These are phyloP conservation scores for Boletus semigastroideus DNA, from an alignment of 1,284 basidiomycete genomes.

Conservation along the genomic window DNA sequence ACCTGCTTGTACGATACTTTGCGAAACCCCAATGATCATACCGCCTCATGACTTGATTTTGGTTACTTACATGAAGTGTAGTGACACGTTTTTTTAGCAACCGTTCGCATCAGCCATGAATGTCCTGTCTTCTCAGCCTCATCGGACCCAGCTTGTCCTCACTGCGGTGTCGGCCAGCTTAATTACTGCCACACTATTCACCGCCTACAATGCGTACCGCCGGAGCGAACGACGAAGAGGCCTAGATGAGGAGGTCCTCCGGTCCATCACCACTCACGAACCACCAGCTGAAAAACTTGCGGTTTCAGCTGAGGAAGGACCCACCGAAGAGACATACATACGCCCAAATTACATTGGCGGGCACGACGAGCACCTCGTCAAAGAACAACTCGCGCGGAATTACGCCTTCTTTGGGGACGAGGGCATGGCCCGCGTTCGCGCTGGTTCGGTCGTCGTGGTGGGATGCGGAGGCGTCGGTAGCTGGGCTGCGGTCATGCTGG, in stretches of 20 bases:
- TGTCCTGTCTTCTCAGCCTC: conserved; percentile 35
- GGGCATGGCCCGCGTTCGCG: conserved; percentile 78
- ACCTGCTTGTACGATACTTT: neutral
- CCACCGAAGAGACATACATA: conserved; percentile 17
- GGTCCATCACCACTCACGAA: conserved; percentile 43
- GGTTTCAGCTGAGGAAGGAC: conserved; percentile 1
- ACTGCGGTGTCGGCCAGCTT: conserved; percentile 64
- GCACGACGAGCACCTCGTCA: conserved; percentile 76
- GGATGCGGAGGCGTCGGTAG: conserved; percentile 97
- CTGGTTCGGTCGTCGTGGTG: conserved; percentile 81
- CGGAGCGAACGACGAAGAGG: conserved; percentile 50
- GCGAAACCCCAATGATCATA: neutral
- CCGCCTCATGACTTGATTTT: no score
- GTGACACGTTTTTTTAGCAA: neutral
- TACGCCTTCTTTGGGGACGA: conserved; percentile 95
- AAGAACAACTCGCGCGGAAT: conserved; percentile 90
- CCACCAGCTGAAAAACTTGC: conserved; percentile 13
- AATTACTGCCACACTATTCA: conserved; percentile 55
- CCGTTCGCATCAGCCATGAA: conserved; percentile 23
- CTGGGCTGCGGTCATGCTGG: conserved; percentile 94
- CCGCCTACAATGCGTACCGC: conserved; percentile 53
- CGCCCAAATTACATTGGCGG: conserved; percentile 14
- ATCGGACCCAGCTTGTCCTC: conserved; percentile 55
- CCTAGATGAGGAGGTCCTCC: conserved; percentile 56
- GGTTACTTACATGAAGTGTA: neutral